phyloP scores from a whole-genome alignment of 1,284 basidiomycete genomes.

The Thecaphora thlaspeos region DNA sequence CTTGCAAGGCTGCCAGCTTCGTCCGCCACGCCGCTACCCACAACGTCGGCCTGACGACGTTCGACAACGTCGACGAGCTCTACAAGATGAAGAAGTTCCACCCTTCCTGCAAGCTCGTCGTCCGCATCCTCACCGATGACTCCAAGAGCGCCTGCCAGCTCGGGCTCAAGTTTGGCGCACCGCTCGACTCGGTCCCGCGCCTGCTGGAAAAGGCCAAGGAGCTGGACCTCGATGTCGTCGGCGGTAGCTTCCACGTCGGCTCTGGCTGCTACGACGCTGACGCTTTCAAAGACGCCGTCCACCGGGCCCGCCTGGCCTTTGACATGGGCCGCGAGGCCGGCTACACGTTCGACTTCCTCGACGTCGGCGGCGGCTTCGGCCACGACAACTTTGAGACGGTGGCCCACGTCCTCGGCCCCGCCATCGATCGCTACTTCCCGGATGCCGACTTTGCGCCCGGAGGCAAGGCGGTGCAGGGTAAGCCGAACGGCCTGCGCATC shows the following conservation, averaged over 20 bases:
- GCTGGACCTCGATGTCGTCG: slow-evolving; percentile 81
- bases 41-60: slow-evolving; percentile 90
- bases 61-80: slow-evolving; percentile 97
- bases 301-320: slow-evolving; percentile 78
- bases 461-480: slow-evolving; percentile 40
- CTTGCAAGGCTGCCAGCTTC: slow-evolving; percentile 94
- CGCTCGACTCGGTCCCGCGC: slow-evolving; percentile 75
- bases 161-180: slow-evolving; percentile 95
- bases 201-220: slow-evolving; percentile 78
- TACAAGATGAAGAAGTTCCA: slow-evolving; percentile 85
- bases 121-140: slow-evolving; percentile 96
- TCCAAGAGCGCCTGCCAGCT: slow-evolving; percentile 90
- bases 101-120: slow-evolving; percentile 79
- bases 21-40: slow-evolving; percentile 76
- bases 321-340: slow-evolving; percentile 81
- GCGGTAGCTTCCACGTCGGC: slow-evolving; percentile 97
- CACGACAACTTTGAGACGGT: slow-evolving; percentile 82
- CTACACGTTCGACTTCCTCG: slow-evolving; percentile 79
- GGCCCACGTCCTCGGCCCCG: slow-evolving; percentile 70
- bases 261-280: slow-evolving; percentile 91
- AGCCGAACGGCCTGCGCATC: slow-evolving; percentile 70
- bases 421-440: slow-evolving; percentile 83
- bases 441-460: slow-evolving; percentile 59
- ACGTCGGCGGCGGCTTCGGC: slow-evolving; percentile 95
- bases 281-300: slow-evolving; percentile 85